Evolutionary conservation across 768 basidiomycete genomes (phyloP).

Genomic region (Boletus sp.): DNA sequence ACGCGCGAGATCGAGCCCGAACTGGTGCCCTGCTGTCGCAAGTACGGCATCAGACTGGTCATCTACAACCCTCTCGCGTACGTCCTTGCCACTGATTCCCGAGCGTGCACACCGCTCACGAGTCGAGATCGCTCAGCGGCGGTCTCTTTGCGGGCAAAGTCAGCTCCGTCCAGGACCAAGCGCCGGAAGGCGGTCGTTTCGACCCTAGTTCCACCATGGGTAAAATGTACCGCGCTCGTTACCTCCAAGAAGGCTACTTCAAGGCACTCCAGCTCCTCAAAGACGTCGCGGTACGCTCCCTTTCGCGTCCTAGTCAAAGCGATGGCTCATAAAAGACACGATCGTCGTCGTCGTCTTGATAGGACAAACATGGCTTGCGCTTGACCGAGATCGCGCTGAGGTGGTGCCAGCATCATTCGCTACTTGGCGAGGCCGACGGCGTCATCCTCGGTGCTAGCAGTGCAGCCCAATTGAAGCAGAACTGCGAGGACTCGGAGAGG

Average conservation of each 20-base stretch:
- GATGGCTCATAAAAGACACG: not conserved
- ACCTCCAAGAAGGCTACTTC: conserved; percentile 43
- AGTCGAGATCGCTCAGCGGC: not conserved
- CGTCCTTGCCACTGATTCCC: conserved; percentile 2
- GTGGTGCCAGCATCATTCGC: conserved; percentile 62
- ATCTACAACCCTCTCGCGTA: conserved; percentile 57
- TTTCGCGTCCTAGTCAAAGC: not conserved
- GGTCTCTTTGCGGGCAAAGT: conserved; percentile 46
- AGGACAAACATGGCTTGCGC: conserved; percentile 42
- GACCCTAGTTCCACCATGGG: conserved; percentile 38
- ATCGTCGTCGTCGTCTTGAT: not conserved
- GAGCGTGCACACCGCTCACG: not conserved
- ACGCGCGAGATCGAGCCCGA: conserved; percentile 48
- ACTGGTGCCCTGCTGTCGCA: conserved; percentile 56
- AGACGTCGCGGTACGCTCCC: conserved; percentile 36
- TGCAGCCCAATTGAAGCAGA: conserved; percentile 43
- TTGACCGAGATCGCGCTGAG: conserved; percentile 56
- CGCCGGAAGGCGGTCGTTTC: conserved; percentile 42
- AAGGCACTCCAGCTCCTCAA: conserved; percentile 43
- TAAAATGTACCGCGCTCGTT: conserved; percentile 45
- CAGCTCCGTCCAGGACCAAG: conserved; percentile 29
- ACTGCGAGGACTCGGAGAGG: conserved; percentile 47
- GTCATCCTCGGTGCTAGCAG: conserved; percentile 50
- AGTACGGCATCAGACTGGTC: conserved; percentile 56
- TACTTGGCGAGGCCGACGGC: conserved; percentile 42